A percentile compares a stretch with the other conserved stretches of the same genome.
These are phyloP conservation scores for Coemansia sp. DNA, from an alignment of 192 early-diverging fungal species.

Conservation along the genomic window DNA sequence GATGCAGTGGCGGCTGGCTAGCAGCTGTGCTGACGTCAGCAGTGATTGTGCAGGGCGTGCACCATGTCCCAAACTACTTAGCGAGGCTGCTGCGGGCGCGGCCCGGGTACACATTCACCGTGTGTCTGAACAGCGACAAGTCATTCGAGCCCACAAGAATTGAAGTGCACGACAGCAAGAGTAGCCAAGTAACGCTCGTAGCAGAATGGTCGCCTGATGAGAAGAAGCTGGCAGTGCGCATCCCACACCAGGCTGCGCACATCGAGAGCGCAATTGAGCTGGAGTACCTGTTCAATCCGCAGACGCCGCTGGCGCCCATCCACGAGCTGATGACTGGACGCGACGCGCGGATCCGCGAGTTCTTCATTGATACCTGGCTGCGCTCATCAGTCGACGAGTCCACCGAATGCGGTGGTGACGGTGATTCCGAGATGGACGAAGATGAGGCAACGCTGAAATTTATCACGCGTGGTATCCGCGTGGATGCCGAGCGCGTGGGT, in stretches of 20 bases:
- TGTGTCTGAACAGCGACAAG: neutral
- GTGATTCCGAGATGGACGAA: neutral
- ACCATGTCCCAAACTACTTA: slow-evolving; percentile 61
- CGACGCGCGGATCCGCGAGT: slow-evolving; percentile 81
- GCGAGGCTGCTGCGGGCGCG: slow-evolving; percentile 62
- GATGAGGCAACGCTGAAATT: slow-evolving; percentile 7
- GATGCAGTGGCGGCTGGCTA: slow-evolving; percentile 80
- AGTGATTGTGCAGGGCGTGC: slow-evolving; percentile 73
- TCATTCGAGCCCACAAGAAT: neutral
- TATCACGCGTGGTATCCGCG: neutral
- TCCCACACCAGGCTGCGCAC: slow-evolving; percentile 46
- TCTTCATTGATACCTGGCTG: slow-evolving; percentile 84
- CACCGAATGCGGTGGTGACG: neutral
- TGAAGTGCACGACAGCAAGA: neutral
- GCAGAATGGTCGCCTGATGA: neutral
- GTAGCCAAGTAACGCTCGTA: neutral
- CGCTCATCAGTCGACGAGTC: slow-evolving; percentile 2
- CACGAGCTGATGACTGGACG: slow-evolving; percentile 62
- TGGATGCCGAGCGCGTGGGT: slow-evolving; percentile 78
- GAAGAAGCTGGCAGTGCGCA: slow-evolving; percentile 48
- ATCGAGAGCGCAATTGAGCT: slow-evolving; percentile 68
- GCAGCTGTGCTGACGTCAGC: slow-evolving; percentile 73
- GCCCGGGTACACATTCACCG: slow-evolving; percentile 51
- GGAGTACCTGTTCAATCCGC: slow-evolving; percentile 73
- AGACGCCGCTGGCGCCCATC: slow-evolving; percentile 74